Conservation (phyloP, 257 asterid genomes). For the Capsicum chinense region DNA sequence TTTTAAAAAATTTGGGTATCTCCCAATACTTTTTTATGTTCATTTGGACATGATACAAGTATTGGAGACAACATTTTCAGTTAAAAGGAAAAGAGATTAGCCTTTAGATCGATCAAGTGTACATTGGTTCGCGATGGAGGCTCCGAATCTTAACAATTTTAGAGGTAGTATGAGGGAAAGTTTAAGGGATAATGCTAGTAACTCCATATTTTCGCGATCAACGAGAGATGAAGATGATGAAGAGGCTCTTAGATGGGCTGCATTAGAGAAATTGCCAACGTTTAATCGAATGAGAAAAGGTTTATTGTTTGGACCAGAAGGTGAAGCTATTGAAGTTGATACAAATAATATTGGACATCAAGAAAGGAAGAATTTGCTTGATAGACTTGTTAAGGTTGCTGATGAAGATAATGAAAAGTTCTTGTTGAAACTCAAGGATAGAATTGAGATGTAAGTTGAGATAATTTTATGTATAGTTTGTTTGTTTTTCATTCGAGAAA, state of each 20-base stretch:
- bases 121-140: constrained; percentile 6
- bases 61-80: neutral
- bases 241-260: constrained; percentile 27
- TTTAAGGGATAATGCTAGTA: constrained; percentile 42
- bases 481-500: neutral
- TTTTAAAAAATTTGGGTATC: neutral
- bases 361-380: constrained; percentile 53
- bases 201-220: constrained; percentile 28
- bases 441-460: constrained; percentile 52
- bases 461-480: neutral
- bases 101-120: neutral
- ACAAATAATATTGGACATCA: constrained; percentile 9
- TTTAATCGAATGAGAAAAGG: constrained; percentile 22
- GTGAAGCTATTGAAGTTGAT: neutral
- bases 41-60: neutral
- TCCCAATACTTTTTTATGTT: neutral
- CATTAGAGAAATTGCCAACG: constrained; percentile 16
- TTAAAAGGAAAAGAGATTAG: neutral
- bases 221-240: constrained; percentile 25
- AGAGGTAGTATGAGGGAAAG: constrained; percentile 36
- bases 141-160: neutral
- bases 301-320: constrained; percentile 17
- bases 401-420: constrained; percentile 79
- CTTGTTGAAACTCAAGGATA: constrained; percentile 54
- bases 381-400: constrained; percentile 59